phyloP scores from a whole-genome alignment of 225 moss, liverwort and hornwort species.

The Marchantia polymorpha region DNA sequence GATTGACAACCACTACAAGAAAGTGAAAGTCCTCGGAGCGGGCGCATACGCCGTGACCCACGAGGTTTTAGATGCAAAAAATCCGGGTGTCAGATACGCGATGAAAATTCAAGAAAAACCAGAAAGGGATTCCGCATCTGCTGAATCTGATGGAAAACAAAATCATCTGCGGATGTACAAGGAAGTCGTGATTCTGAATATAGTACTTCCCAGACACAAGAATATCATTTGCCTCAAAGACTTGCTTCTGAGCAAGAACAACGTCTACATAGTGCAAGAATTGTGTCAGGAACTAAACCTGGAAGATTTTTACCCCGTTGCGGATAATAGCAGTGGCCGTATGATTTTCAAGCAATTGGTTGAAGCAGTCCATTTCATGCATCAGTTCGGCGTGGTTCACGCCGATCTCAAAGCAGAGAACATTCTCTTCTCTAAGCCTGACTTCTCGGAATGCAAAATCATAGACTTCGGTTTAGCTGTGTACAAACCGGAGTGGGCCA shows the following conservation, averaged over 20 bases:
- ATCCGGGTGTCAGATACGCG: not conserved
- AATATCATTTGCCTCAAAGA: not conserved
- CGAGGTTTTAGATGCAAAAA: not conserved
- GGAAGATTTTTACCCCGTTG: not conserved
- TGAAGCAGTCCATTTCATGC: slow-evolving; percentile 1
- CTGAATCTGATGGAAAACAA: not conserved
- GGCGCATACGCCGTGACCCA: not conserved
- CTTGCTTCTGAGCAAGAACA: not conserved
- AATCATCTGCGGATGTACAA: not conserved
- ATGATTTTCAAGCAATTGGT: slow-evolving; percentile 3
- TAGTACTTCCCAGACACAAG: slow-evolving; percentile 6
- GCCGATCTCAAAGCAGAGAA: not conserved
- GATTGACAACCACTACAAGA: no score
- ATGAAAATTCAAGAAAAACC: not conserved
- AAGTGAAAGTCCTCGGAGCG: not conserved
- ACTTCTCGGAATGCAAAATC: not conserved
- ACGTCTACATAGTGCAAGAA: not conserved
- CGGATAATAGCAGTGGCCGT: not conserved
- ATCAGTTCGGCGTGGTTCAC: not conserved
- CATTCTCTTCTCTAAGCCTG: not conserved
- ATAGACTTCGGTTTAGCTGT: not conserved
- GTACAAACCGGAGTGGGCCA: not conserved
- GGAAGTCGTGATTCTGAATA: not conserved
- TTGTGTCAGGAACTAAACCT: not conserved
- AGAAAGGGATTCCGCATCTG: not conserved